A percentile compares a stretch with the other conserved stretches of the same genome.
Evolutionary conservation across 805 yeast genomes (phyloP).

Genomic region (Metschnikowia borealis): DNA sequence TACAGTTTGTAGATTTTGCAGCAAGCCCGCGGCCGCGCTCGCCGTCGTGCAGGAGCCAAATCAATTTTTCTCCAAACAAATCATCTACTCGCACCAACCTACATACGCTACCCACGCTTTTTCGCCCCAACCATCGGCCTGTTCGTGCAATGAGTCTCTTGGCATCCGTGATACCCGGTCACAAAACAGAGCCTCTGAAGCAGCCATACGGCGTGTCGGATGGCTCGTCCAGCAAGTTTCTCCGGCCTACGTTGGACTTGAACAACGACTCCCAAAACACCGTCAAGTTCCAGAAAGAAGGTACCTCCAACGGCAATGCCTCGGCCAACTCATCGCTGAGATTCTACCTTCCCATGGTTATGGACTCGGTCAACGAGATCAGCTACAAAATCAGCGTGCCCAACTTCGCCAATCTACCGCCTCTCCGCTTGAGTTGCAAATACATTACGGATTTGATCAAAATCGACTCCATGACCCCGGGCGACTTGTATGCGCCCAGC

Average conservation of each 20-base stretch:
- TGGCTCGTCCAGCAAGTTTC: slow-evolving; percentile 17
- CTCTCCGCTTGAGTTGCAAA: slow-evolving; percentile 58
- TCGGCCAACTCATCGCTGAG: slow-evolving; percentile 22
- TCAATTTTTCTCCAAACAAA: slow-evolving; percentile 4
- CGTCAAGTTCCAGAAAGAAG: slow-evolving; percentile 30
- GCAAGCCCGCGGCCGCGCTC: slow-evolving; percentile 3
- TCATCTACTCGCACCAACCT: slow-evolving; percentile 1
- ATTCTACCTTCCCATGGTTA: slow-evolving; percentile 30
- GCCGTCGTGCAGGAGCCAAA: slow-evolving; percentile 5
- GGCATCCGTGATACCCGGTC: slow-evolving; percentile 18
- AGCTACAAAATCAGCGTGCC: slow-evolving; percentile 44
- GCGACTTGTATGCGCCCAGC: slow-evolving; percentile 51
- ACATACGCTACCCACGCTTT: not conserved
- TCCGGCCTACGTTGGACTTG: slow-evolving; percentile 31
- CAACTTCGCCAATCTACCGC: slow-evolving; percentile 48
- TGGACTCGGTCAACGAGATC: slow-evolving; percentile 37
- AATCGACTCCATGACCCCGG: slow-evolving; percentile 56
- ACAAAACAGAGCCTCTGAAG: slow-evolving; percentile 3
- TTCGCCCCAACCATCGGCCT: not conserved
- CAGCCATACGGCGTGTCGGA: slow-evolving; percentile 1
- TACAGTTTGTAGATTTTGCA: not conserved
- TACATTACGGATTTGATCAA: slow-evolving; percentile 56
- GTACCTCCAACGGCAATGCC: slow-evolving; percentile 18
- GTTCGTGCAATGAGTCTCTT: slow-evolving; percentile 15
- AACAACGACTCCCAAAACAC: slow-evolving; percentile 22